Evolutionary conservation across 2,329 filamentous ascomycete species (phyloP).

Genomic region (Venturia carpophila): DNA sequence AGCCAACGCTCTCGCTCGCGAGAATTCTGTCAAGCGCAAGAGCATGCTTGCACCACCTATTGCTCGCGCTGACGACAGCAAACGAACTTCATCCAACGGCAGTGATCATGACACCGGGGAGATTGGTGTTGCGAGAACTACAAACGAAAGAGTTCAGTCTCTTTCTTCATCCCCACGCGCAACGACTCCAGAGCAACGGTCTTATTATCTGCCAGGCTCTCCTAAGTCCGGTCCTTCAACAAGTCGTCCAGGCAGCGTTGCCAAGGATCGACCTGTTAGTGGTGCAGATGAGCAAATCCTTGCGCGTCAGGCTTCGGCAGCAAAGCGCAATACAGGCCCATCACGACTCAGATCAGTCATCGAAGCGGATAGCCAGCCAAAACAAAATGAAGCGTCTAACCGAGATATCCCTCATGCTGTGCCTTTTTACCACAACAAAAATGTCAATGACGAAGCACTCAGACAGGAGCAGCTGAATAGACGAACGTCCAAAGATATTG

Average conservation of each 20-base stretch:
- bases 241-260: background rate
- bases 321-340: constrained; percentile 13
- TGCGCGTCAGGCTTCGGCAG: background rate
- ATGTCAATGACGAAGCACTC: background rate
- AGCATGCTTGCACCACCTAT: background rate
- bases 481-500: background rate
- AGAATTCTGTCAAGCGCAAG: background rate
- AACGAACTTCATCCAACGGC: background rate
- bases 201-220: constrained; percentile 17
- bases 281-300: constrained; percentile 15
- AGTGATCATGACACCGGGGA: constrained; percentile 23
- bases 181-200: constrained; percentile 18
- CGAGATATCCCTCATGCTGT: constrained; percentile 17
- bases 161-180: constrained; percentile 19
- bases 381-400: background rate
- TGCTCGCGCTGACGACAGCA: constrained; percentile 23
- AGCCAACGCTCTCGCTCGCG: background rate
- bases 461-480: background rate
- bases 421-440: constrained; percentile 16
- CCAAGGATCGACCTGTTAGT: background rate
- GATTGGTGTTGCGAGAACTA: constrained; percentile 38
- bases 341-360: constrained; percentile 11
- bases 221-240: background rate
- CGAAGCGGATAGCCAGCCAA: background rate
- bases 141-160: constrained; percentile 30